Evolutionary conservation across 78 protist genomes (phyloP), one percentile per base, ranked within the genome.

Genomic region (Reticulomyxa filosa): DNA sequence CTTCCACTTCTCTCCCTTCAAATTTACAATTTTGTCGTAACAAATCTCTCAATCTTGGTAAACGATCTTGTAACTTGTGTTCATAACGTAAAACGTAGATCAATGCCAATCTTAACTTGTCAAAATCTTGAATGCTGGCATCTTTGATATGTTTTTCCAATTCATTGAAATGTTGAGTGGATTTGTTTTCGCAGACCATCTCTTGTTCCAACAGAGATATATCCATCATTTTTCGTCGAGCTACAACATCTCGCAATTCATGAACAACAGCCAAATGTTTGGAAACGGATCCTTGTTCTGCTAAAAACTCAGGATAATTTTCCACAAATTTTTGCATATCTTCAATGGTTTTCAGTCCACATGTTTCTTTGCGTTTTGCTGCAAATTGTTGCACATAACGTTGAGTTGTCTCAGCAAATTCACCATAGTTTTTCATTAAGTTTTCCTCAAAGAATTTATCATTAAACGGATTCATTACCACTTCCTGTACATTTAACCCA

Each of bases 311-410:
- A 26, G 65, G 65, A 59, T 59, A 59, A 10, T 59, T 38, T 27
- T 23, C 74, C 36, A 53, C 39, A 53, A 69, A 56, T 25, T 29
- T 2, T 6, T 53, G 62, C 74, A 69, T 56, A 8, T 56, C 69
- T 38, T 69, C 62, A 29, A 34, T 68, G 23, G 59, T 52, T 30
- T 53, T 56, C 52, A 68, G 51, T 34, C 57, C 57, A 27, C 30
- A 33, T 29, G n/a, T n/a, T n/a, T n/a, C n/a, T n/a, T n/a, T n/a
- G n/a, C n/a, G n/a, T n/a, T 55, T 55, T 33, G 29, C 10, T 22
- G 10, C 8, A 7, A 22, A 52, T 11, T 22, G 20, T 20, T 11
- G 13, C 35, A 22, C 67, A 48, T 57, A 11, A 27, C 10, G 29
- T 68, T 50, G 7, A 11, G 7, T 68, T 22, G 65, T 29, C 38